Evolutionary conservation across 768 basidiomycete genomes (phyloP), one percentile per base, ranked within the genome.

Genomic region (Psilocybe azurescens): DNA sequence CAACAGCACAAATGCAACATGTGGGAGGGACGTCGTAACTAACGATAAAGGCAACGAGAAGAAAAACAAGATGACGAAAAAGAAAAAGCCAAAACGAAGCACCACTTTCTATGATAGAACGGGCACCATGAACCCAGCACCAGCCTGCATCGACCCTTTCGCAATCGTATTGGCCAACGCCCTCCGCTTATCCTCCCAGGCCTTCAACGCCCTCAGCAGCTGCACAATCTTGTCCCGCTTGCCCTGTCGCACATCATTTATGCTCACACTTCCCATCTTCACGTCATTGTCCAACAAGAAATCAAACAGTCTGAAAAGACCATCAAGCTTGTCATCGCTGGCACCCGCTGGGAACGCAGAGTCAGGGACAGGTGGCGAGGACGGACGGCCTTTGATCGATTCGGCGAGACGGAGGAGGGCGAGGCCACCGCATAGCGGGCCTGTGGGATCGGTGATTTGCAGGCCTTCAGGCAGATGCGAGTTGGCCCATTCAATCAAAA

Each of bases 241-340:
- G 32, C 92, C 93, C 63, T 87, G 85, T 54, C 93, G 82, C 36
- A 99, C 83, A 75, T 99, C 97, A 71, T 97, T 97, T 76, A 97
- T 96, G 68, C 92, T 95, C 33, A 98, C 90, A 63, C 88, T 86
- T 8, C 92, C 95, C 81, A 97, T 93, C 77, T 91, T 90, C 60
- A 96, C 88, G 53, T 95, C 95, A 62, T 94, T 93, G 68, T 96
- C 94, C 51, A 98, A 83, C 58, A 97, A 76, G 75, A 94, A 95
- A 75, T 98, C 96, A 76, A 97, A 97, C 58, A 97, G 78, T 59
- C 86, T 82, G 79, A 97, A 95, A 30, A 97, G 79, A 14, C 95
- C 94, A 29, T 94, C 93, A 13, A 97, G 78, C 66, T 90, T 92
- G 65, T 96, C 90, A 70, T 95, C 90, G 63, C 81, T 79, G 11